phyloP scores from a whole-genome alignment of 371 early-diverging fungal genomes.

The Mucor velutinosus region DNA sequence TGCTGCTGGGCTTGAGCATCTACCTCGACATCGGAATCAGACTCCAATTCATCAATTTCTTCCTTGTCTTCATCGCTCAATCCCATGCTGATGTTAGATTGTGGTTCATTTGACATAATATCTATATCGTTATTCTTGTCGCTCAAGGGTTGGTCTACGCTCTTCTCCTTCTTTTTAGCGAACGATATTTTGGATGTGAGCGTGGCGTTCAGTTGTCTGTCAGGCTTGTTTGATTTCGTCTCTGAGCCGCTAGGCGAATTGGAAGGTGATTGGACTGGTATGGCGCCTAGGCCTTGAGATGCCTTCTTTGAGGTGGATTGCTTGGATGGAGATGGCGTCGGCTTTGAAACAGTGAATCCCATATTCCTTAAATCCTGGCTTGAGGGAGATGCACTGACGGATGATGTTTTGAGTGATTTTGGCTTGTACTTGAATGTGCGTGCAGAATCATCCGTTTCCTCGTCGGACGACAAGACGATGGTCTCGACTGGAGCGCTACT shows the following conservation, averaged over 20 bases:
- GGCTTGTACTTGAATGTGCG: background rate
- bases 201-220: background rate
- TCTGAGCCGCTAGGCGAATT: background rate
- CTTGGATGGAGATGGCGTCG: background rate
- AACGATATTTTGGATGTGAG: background rate
- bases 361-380: background rate
- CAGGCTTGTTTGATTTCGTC: too few relatives aligned
- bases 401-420: background rate
- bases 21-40: background rate
- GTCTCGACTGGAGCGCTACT: background rate
- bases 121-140: background rate
- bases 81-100: background rate
- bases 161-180: background rate
- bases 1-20: too few relatives aligned
- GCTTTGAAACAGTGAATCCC: background rate
- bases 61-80: background rate
- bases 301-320: background rate
- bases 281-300: background rate
- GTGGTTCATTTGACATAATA: background rate
- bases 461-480: conserved; percentile 13
- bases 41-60: conserved; percentile 3
- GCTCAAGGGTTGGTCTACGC: background rate
- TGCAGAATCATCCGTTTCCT: conserved; percentile 1
- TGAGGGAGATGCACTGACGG: background rate
- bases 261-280: background rate